Conservation (phyloP, 129 eudicot genomes). For the Erigeron canadensis region DNA sequence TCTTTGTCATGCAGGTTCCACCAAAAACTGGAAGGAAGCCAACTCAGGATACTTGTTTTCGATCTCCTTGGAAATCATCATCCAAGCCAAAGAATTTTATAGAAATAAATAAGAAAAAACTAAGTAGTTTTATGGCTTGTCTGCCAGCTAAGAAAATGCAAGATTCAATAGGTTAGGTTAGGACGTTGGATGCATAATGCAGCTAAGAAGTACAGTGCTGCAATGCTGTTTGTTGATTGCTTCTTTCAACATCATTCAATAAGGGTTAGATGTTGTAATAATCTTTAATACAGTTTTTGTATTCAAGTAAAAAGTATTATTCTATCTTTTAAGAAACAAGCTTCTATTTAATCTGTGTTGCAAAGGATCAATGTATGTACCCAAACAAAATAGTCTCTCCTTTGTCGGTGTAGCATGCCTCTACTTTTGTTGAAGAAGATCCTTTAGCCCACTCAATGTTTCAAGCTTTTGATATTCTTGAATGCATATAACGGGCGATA, state of each 20-base stretch:
- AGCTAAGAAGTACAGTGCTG: conserved; percentile 3
- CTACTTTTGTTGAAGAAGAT: conserved; percentile 16
- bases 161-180: conserved; percentile 21
- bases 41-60: conserved; percentile 31
- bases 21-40: conserved; percentile 48
- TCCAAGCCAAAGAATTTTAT: conserved; percentile 45
- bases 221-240: conserved; percentile 22
- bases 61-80: conserved; percentile 51
- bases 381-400: conserved; percentile 27
- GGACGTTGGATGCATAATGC: background rate
- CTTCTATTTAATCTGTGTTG: conserved; percentile 24
- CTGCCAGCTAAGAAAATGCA: conserved; percentile 31
- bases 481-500: background rate
- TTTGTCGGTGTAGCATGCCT: conserved; percentile 28
- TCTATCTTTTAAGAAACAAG: conserved; percentile 28
- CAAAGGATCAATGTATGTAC: conserved; percentile 32
- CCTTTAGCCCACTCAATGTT: conserved; percentile 6
- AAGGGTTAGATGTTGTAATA: conserved; percentile 26
- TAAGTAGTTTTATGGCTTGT: conserved; percentile 35
- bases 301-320: conserved; percentile 29
- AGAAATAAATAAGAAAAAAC: conserved; percentile 43
- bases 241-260: conserved; percentile 30
- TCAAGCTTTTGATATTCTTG: conserved; percentile 1
- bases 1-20: conserved; percentile 43
- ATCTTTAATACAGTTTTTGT: conserved; percentile 11